These are phyloP conservation scores for Arthroderma sp. DNA, from an alignment of 2,329 filamentous ascomycete genomes.

Conservation along the genomic window DNA sequence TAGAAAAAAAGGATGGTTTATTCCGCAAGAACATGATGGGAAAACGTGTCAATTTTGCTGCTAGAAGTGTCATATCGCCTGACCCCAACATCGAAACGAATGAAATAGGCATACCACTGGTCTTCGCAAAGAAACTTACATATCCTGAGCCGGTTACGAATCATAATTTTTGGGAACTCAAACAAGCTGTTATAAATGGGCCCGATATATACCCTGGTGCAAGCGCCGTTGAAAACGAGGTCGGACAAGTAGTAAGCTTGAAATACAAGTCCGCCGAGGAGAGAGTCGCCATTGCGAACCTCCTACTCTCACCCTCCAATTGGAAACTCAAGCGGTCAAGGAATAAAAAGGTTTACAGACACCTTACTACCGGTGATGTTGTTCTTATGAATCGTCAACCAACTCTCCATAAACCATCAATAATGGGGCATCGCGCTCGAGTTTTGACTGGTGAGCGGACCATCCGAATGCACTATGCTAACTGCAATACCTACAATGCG, in stretches of 20 bases:
- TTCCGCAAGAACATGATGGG: slow-evolving; percentile 99
- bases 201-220: slow-evolving; percentile 89
- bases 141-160: slow-evolving; percentile 96
- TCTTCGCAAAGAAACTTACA: slow-evolving; percentile 90
- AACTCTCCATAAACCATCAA: slow-evolving; percentile 94
- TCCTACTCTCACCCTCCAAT: slow-evolving; percentile 73
- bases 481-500: slow-evolving; percentile 98
- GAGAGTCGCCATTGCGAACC: slow-evolving; percentile 77
- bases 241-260: slow-evolving; percentile 78
- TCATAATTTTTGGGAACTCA: slow-evolving; percentile 91
- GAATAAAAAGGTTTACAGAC: slow-evolving; percentile 93
- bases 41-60: slow-evolving; percentile 97
- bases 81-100: slow-evolving; percentile 98
- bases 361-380: slow-evolving; percentile 91
- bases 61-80: slow-evolving; percentile 92
- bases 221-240: slow-evolving; percentile 87
- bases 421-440: slow-evolving; percentile 92
- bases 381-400: slow-evolving; percentile 98
- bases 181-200: slow-evolving; percentile 91
- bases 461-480: slow-evolving; percentile 98
- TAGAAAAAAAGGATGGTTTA: slow-evolving; percentile 97
- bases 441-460: slow-evolving; percentile 92
- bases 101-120: slow-evolving; percentile 95
- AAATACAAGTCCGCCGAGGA: slow-evolving; percentile 81
- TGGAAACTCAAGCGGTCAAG: slow-evolving; percentile 59